Evolutionary conservation across 495 filamentous ascomycete genomes (phyloP).

Genomic region (Thermothielavioides terrestris): DNA sequence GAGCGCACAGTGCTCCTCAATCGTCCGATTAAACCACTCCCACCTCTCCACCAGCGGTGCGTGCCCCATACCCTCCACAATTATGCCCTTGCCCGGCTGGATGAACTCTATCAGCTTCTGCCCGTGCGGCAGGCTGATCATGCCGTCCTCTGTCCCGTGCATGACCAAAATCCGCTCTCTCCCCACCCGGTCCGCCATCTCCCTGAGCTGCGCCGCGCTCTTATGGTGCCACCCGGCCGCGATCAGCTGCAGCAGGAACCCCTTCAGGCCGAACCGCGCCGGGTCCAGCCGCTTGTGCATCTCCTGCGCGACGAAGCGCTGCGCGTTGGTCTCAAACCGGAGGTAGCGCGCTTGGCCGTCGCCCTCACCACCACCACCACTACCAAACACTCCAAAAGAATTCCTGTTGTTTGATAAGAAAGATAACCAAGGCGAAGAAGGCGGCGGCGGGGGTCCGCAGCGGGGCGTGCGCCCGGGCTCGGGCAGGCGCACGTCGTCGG

Average conservation of each 20-base stretch:
- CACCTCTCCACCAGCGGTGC: constrained; percentile 55
- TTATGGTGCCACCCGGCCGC: constrained; percentile 78
- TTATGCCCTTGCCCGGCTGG: constrained; percentile 37
- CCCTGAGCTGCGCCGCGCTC: constrained; percentile 49
- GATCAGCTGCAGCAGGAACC: constrained; percentile 68
- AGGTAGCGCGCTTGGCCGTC: constrained; percentile 17
- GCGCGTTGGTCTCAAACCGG: constrained; percentile 63
- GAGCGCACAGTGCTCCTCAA: constrained; percentile 42
- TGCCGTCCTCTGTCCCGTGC: constrained; percentile 64
- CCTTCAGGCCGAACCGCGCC: constrained; percentile 48
- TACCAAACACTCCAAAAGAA: no score
- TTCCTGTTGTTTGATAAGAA: no score
- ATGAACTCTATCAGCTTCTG: constrained; percentile 47
- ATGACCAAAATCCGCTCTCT: constrained; percentile 62
- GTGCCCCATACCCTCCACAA: constrained; percentile 63
- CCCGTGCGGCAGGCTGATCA: constrained; percentile 64
- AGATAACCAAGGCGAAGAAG: no score
- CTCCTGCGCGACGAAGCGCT: constrained; percentile 71
- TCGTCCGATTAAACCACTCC: constrained; percentile 48
- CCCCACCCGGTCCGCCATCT: constrained; percentile 57
- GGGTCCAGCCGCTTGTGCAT: constrained; percentile 52
- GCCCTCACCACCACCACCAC: no score
- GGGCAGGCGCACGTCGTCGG: constrained; percentile 49
- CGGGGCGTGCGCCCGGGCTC: constrained; percentile 14
- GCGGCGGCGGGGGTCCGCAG: constrained; percentile 9